Conservation (phyloP, 345 rosid species). For the Zanthoxylum bungeanum region DNA sequence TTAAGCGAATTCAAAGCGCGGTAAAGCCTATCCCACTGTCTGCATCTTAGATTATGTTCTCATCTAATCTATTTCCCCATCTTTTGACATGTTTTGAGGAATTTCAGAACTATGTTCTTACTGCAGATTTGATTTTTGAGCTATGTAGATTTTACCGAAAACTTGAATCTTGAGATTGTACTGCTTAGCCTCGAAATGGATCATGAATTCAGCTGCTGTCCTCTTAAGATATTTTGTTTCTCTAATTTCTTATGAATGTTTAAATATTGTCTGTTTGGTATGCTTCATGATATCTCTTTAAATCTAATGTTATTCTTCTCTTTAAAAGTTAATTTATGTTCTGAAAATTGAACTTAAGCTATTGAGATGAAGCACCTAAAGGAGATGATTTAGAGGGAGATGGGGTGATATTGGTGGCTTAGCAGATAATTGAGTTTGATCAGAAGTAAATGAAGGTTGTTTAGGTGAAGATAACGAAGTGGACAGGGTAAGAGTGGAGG, state of each 20-base stretch:
- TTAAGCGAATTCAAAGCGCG: constrained; percentile 62
- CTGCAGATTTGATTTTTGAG: background rate
- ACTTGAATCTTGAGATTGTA: background rate
- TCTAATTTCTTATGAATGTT: background rate
- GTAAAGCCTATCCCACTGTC: constrained; percentile 74
- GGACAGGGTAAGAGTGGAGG: too few relatives aligned
- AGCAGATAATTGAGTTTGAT: too few relatives aligned
- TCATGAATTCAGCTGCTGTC: background rate
- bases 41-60: constrained; percentile 22
- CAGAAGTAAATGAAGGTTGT: too few relatives aligned
- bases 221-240: background rate
- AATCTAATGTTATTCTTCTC: background rate
- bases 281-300: background rate
- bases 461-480: too few relatives aligned
- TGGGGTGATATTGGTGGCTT: too few relatives aligned
- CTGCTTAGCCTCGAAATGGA: background rate
- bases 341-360: too few relatives aligned
- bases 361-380: too few relatives aligned
- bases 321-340: background rate
- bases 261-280: too few relatives aligned
- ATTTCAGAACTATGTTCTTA: background rate
- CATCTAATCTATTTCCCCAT: background rate
- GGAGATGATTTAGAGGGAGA: too few relatives aligned
- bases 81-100: background rate
- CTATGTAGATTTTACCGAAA: background rate